A percentile compares a stretch with the other conserved stretches of the same genome.
These are phyloP conservation scores for Ceratobasidium sp. DNA, from an alignment of 1,284 basidiomycete genomes.

Conservation along the genomic window DNA sequence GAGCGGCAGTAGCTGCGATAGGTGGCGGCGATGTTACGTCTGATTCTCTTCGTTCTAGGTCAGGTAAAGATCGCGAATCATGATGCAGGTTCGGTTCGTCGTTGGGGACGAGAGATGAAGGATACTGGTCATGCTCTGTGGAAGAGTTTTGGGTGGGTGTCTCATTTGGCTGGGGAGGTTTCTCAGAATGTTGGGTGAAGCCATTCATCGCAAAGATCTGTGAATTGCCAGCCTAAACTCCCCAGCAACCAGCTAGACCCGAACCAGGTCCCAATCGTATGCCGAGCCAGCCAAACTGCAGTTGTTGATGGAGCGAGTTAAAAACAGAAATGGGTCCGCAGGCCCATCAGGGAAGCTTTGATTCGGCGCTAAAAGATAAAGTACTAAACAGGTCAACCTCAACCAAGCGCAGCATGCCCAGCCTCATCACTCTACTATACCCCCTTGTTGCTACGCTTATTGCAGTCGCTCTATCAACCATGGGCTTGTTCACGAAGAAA, in stretches of 20 bases:
- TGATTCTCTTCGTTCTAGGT: conserved; percentile 8
- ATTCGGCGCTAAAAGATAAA: not conserved
- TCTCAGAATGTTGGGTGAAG: conserved; percentile 12
- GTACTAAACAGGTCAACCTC: not conserved
- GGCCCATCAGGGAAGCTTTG: not conserved
- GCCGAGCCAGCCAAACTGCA: not conserved
- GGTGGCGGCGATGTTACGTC: conserved; percentile 17
- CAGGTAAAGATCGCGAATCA: not conserved
- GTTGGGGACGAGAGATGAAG: conserved; percentile 4
- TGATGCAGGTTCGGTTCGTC: not conserved
- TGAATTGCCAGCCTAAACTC: not conserved
- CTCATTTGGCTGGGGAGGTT: not conserved
- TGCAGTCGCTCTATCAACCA: conserved; percentile 38
- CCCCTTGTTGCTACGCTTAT: conserved; percentile 36
- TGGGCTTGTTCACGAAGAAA: conserved; percentile 47
- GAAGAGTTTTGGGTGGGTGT: not conserved
- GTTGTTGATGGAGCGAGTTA: not conserved
- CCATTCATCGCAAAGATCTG: not conserved
- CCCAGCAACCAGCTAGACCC: not conserved
- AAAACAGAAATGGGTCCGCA: not conserved
- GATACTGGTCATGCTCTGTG: not conserved
- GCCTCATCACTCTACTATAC: conserved; percentile 4
- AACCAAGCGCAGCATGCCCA: conserved; percentile 4
- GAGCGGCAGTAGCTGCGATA: conserved; percentile 19
- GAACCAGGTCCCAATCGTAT: not conserved